Percentiles rank a stretch among this genome's conserved stretches.
Evolutionary conservation across 257 asterid genomes (phyloP).

Genomic region (Scutellaria barbata): DNA sequence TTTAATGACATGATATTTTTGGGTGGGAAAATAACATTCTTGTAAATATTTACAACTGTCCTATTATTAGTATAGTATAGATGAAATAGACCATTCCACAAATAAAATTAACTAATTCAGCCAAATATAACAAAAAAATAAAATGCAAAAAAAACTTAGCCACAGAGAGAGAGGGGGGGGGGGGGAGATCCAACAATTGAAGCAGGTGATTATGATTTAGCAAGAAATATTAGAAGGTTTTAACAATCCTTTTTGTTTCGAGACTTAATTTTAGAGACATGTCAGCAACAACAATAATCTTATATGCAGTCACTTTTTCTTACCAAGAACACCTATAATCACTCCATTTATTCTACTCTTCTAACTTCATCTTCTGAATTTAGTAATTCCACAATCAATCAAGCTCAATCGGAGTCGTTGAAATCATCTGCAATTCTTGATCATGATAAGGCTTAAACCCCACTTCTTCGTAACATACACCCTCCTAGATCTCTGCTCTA

Average conservation of each 20-base stretch:
- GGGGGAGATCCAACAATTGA: slow-evolving; percentile 14
- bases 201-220: neutral
- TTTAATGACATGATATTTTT: too few species aligned
- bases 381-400: slow-evolving; percentile 53
- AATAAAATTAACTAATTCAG: neutral
- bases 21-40: too few species aligned
- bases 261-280: neutral
- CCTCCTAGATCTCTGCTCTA: slow-evolving; percentile 27
- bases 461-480: slow-evolving; percentile 25
- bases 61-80: too few species aligned
- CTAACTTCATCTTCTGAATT: slow-evolving; percentile 12
- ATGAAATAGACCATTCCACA: neutral
- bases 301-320: slow-evolving; percentile 8
- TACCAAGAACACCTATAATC: neutral
- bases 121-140: neutral
- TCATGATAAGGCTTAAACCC: slow-evolving; percentile 32
- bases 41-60: too few species aligned
- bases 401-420: slow-evolving; percentile 39
- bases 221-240: neutral
- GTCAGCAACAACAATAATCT: slow-evolving; percentile 22
- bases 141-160: neutral
- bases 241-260: too few species aligned
- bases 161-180: too few species aligned
- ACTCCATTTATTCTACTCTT: slow-evolving; percentile 12
- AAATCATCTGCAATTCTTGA: slow-evolving; percentile 34